Evolutionary conservation across 2,329 filamentous ascomycete species (phyloP), one percentile per base, ranked within the genome.

Genomic region (Fusarium sp.): DNA sequence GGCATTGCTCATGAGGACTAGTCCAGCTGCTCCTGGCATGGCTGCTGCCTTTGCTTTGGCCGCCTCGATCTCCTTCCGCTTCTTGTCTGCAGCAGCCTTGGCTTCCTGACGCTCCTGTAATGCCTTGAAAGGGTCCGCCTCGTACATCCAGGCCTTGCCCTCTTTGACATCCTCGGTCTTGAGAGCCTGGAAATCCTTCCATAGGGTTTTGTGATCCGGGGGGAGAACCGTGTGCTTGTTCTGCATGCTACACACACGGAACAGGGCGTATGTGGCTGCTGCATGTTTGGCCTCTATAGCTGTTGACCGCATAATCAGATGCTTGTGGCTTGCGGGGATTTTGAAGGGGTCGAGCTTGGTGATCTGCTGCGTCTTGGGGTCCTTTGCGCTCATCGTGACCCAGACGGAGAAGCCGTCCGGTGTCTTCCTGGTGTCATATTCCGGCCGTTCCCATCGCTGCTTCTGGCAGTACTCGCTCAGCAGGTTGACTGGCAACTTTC

Each of bases 211-310:
- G 81, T 98, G 97, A 63, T 92, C 93, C 0, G 96, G 96, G 27
- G 96, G 96, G 70, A 99, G 86, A 83, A 95, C 95, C 85, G 94
- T 97, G 78, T 97, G 94, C 75, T 98, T 89, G 78, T 98, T 98
- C 81, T 95, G 94, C 91, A 97, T 97, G 77, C 92, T 98, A 80
- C 93, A 95, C 4, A 98, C 93, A 52, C 96, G 89, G 78, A 96
- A 98, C 9, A 99, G 86, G 3, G 91, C 93, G 81, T 97, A 98
- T 0, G 95, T 94, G 5, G 96, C 96, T 9, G 95, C 94, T 71
- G 97, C 96, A 83, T 99, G 95, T 64, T 92, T 91, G 18, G 96
- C 95, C 83, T 99, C 96, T 10, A 98, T 87, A 1, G 94, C 90
- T 6, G 93, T 96, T 7, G 93, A 88, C 77, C 93, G 91, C 56